Base-by-base conservation (phyloP, 768 basidiomycete species). In the Russula lepida region DNA sequence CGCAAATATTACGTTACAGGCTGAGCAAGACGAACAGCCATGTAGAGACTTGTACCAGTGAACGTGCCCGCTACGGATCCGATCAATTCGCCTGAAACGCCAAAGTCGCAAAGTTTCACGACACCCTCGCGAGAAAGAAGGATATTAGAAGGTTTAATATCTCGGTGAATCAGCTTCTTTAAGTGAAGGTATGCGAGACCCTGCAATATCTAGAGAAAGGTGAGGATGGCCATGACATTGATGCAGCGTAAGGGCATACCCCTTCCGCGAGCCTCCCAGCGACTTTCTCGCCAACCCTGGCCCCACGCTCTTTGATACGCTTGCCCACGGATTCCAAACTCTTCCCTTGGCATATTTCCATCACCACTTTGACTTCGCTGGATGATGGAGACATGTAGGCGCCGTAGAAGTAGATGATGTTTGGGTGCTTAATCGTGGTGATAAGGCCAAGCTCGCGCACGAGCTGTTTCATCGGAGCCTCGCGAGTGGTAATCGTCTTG, bases 41-140 rank as follows among this genome's bases (percentile, higher is more conserved):
- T 98, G 75, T 98, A 99, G 66, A 91, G 89, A 71, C 93, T 93
- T 47, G 95, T 98, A 7, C 97, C 97, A 1, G 95, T 98, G 70
- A 98, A 98, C 0, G 97, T 98, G 56, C 90, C 91, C 17, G 97
- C 97, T 64, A 89, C 74, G 54, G 89, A 92, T 69, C 89, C 85
- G 68, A 98, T 85, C 25, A 99, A 81, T 74, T 97, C 92, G 44
- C 95, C 97, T 28, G 95, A 98, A 21, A 98, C 97, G 33, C 97
- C 97, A 70, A 99, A 99, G 74, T 99, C 97, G 71, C 83, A 86
- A 4, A 99, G 79, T 72, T 94, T 97, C 70, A 98, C 86, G 50
- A 92, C 74, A 32, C 97, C 97, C 69, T 92, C 86, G 50, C 83
- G 81, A 39, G 93, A 92, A 61, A 98, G 78, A 49, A 99, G 83